Base-by-base conservation (phyloP, 2,329 filamentous ascomycete genomes). In the Didymella glomerata region DNA sequence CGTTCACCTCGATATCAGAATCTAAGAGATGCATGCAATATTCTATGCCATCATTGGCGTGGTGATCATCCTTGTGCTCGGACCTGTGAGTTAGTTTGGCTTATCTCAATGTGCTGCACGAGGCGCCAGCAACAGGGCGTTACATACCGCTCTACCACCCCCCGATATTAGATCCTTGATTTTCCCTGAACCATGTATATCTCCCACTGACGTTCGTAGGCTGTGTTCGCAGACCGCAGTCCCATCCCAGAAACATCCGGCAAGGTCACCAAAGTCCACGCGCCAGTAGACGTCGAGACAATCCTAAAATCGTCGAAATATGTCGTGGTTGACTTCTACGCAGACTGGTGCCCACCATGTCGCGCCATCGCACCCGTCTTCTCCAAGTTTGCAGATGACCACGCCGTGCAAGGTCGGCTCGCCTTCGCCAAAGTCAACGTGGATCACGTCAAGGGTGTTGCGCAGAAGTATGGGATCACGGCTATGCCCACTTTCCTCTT, bases 401-500 rank as follows among this genome's bases (percentile, higher is more conserved):
- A 84, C 68, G 63, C 75, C 27, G 75, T 79, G 20, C 68, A 74
- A 0, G 74, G 73, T n/a, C 73, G 73, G 38, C 75, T 85, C 22
- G 77, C 75, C n/a, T 85, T 86, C 68, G 77, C 78, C 58, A 84
- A 85, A 72, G 78, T 85, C 42, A 81, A 85, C 55, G 83, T 85
- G 20, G 83, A 85, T 65, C 79, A 80, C 50, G 77, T 82, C 54
- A 73, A 76, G 20, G 76, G 79, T 44, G 75, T 84, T 5, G 81
- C 83, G 16, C 64, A 72, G 45, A 76, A 81, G 40, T 78, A 82
- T 57, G 74, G 77, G 20, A 80, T 85, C 16, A 76, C 76, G 13
- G 82, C 83, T 9, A 70, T 71, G 63, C 69, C 69, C 0, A 71
- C 69, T 1, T 71, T 71, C 41, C 14, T 71, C 14, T 36, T 69